Base-by-base conservation (phyloP, 2,329 filamentous ascomycete genomes). In the Teratosphaeriaceae sp. region DNA sequence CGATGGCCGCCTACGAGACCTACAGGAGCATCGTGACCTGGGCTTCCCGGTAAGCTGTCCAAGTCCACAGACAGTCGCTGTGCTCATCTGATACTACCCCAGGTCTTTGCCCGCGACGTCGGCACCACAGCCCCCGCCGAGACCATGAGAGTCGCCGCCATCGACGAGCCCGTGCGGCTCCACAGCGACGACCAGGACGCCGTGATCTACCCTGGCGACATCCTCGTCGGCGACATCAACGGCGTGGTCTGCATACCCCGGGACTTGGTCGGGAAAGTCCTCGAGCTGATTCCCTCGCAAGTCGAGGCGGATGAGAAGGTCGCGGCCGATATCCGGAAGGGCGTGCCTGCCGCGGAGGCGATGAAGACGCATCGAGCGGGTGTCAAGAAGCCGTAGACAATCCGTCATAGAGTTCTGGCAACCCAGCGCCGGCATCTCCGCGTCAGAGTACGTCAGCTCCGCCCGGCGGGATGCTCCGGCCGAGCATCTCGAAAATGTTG, bases 21-120 rank as follows among this genome's bases (percentile, higher is more conserved):
- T 78, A 20, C 65, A 74, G 48, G 74, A 77, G 58, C 74, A 78
- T 53, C 68, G 73, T 5, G 70, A 66, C 18, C 54, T 75, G 16
- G 56, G 57, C 0, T 75, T 65, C 43, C 70, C 72, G 4, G 69
- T 70, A 34, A 26, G n/a, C n/a, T n/a, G n/a, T n/a, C n/a, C n/a
- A n/a, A n/a, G n/a, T n/a, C n/a, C n/a, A n/a, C n/a, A n/a, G n/a
- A n/a, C n/a, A n/a, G n/a, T n/a, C n/a, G n/a, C n/a, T n/a, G n/a
- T n/a, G n/a, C n/a, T n/a, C n/a, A n/a, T n/a, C n/a, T n/a, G n/a
- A n/a, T n/a, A n/a, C n/a, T n/a, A n/a, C n/a, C n/a, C n/a, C 22
- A 57, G 54, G 50, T 62, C 19, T 58, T 63, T 30, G 62, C 59
- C 9, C 47, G 53, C n/a, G 57, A 59, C 19, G 54, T 64, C 15